These are phyloP conservation scores for Sarocladium strictum DNA, from an alignment of 2,329 filamentous ascomycete species.

Conservation along the genomic window DNA sequence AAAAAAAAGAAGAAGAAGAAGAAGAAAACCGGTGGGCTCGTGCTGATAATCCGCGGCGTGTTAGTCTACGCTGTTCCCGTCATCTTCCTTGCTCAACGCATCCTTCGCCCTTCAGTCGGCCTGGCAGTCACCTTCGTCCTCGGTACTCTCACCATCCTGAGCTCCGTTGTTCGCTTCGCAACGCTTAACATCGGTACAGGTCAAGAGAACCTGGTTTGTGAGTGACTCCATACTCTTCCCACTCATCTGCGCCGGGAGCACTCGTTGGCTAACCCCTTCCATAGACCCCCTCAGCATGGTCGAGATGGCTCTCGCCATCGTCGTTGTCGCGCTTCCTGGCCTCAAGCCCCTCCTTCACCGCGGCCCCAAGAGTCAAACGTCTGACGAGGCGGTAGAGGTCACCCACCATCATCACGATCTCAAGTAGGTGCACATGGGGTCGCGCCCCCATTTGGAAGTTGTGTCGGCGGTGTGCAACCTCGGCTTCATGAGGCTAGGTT, in stretches of 20 bases:
- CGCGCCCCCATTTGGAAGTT: too few species aligned
- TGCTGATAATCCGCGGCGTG: conserved; percentile 9
- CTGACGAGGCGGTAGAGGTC: conserved; percentile 2
- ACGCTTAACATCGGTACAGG: conserved; percentile 18
- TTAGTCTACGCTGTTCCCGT: conserved; percentile 26
- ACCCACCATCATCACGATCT: not conserved
- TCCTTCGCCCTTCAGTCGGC: conserved; percentile 16
- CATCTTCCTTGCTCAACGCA: conserved; percentile 21
- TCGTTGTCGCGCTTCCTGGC: conserved; percentile 17
- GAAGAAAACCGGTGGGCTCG: not conserved
- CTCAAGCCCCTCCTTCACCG: conserved; percentile 17
- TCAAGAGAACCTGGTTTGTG: conserved; percentile 21
- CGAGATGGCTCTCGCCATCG: conserved; percentile 18
- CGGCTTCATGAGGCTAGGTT: too few species aligned
- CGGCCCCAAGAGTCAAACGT: not conserved
- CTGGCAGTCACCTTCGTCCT: conserved; percentile 19
- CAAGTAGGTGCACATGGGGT: not conserved
- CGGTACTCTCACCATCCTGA: conserved; percentile 20
- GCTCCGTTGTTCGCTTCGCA: conserved; percentile 19
- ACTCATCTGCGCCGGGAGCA: too few species aligned
- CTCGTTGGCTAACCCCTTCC: not conserved
- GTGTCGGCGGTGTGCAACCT: not conserved
- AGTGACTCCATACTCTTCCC: conserved; percentile 12
- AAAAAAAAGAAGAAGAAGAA: not conserved
- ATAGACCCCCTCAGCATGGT: conserved; percentile 17